Percentiles rank a stretch among this genome's conserved stretches.
Conservation (phyloP, 2,329 filamentous ascomycete species). For the Pestalotiopsis fici region DNA sequence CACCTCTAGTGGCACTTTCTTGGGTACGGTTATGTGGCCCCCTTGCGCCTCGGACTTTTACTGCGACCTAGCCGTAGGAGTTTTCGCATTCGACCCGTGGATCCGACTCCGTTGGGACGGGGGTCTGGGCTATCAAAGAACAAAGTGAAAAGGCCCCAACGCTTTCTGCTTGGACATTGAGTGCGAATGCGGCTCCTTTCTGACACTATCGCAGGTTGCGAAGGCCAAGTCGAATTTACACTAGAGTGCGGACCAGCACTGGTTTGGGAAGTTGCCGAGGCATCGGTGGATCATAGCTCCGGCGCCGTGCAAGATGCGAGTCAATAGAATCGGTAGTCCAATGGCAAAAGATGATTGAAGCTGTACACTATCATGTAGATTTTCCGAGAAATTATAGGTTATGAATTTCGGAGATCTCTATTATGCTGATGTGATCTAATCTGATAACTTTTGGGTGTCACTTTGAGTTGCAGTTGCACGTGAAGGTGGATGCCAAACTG, state of each 20-base stretch:
- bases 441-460: neutral
- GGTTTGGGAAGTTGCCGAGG: slow-evolving; percentile 9
- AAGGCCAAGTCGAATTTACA: neutral
- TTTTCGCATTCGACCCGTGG: neutral
- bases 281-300: slow-evolving; percentile 10
- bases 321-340: neutral
- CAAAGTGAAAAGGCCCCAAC: neutral
- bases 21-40: neutral
- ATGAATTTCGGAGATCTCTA: neutral
- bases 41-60: neutral
- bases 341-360: neutral
- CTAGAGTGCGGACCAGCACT: neutral
- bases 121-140: neutral
- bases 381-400: neutral
- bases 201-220: neutral
- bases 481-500: neutral
- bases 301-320: slow-evolving; percentile 3
- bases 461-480: neutral
- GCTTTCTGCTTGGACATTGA: neutral
- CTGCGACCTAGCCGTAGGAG: neutral
- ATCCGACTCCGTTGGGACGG: neutral
- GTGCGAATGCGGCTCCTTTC: neutral
- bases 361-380: neutral
- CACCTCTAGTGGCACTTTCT: neutral
- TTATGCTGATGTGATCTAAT: neutral